phyloP scores from a whole-genome alignment of 2,329 filamentous ascomycete genomes.

The Penicillium sp. region DNA sequence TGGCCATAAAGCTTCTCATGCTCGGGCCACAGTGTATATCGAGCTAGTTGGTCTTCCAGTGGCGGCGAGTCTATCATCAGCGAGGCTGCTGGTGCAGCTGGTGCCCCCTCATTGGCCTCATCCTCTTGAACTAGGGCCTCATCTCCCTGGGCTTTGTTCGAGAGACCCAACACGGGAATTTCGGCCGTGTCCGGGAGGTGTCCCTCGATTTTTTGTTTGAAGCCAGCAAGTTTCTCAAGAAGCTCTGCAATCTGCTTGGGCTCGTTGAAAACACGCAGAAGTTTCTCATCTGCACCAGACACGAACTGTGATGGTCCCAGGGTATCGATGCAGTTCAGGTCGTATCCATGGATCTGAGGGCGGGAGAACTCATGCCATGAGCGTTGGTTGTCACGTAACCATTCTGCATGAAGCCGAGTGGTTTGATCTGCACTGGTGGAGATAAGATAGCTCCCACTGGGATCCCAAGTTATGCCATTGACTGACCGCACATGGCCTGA shows the following conservation, averaged over 20 bases:
- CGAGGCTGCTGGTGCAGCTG: conserved; percentile 22
- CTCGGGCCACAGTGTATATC: conserved; percentile 93
- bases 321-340: conserved; percentile 87
- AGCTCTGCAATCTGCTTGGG: conserved; percentile 78
- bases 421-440: conserved; percentile 92
- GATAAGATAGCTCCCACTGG: conserved; percentile 75
- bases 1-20: conserved; percentile 96
- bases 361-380: conserved; percentile 96
- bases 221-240: conserved; percentile 64
- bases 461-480: conserved; percentile 79
- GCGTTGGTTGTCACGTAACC: conserved; percentile 54
- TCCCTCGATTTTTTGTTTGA: conserved; percentile 43
- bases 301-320: conserved; percentile 75
- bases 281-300: conserved; percentile 93
- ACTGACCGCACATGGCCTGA: conserved; percentile 81
- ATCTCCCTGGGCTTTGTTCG: conserved; percentile 80
- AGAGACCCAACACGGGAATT: conserved; percentile 90
- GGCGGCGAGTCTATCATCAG: conserved; percentile 71
- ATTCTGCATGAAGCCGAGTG: conserved; percentile 78
- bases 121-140: conserved; percentile 33
- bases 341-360: conserved; percentile 96
- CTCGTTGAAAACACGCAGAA: conserved; percentile 92
- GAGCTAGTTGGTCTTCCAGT: conserved; percentile 81
- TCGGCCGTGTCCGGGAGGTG: conserved; percentile 81
- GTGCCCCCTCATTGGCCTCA: conserved; percentile 43